Percentiles rank a stretch among this genome's conserved stretches.
Conservation (phyloP, 768 basidiomycete species). For the Lactarius deliciosus region DNA sequence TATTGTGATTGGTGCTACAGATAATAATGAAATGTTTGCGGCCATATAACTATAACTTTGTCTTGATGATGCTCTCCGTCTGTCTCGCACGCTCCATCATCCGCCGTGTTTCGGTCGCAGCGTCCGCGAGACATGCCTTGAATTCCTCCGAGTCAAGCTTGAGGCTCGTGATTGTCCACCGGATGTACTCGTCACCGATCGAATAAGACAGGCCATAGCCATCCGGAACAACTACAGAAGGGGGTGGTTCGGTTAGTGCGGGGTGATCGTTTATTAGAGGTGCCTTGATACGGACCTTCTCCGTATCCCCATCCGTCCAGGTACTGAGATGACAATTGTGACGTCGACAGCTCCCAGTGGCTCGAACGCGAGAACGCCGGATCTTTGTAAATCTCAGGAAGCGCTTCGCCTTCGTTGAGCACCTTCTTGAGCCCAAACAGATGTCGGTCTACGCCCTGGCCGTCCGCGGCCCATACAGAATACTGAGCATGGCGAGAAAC, state of each 20-base stretch:
- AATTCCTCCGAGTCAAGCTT: constrained; percentile 54
- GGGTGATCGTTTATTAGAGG: not conserved
- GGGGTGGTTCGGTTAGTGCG: not conserved
- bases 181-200: constrained; percentile 79
- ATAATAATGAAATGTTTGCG: not conserved
- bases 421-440: constrained; percentile 90
- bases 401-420: constrained; percentile 64
- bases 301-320: constrained; percentile 98
- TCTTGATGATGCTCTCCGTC: constrained; percentile 4
- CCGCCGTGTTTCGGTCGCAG: constrained; percentile 70
- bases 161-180: constrained; percentile 87
- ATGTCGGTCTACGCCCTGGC: constrained; percentile 93
- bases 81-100: constrained; percentile 67
- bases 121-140: constrained; percentile 72
- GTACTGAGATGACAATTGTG: constrained; percentile 76
- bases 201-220: constrained; percentile 92
- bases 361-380: constrained; percentile 62
- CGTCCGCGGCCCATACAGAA: constrained; percentile 88
- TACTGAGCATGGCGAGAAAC: constrained; percentile 84
- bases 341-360: constrained; percentile 94
- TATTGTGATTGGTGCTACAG: not conserved
- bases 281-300: constrained; percentile 59
- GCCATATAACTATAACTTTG: constrained; percentile 4
- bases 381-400: constrained; percentile 77
- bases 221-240: constrained; percentile 71